phyloP scores from a whole-genome alignment of 2,329 filamentous ascomycete genomes.

The Microascus cirrosus region DNA sequence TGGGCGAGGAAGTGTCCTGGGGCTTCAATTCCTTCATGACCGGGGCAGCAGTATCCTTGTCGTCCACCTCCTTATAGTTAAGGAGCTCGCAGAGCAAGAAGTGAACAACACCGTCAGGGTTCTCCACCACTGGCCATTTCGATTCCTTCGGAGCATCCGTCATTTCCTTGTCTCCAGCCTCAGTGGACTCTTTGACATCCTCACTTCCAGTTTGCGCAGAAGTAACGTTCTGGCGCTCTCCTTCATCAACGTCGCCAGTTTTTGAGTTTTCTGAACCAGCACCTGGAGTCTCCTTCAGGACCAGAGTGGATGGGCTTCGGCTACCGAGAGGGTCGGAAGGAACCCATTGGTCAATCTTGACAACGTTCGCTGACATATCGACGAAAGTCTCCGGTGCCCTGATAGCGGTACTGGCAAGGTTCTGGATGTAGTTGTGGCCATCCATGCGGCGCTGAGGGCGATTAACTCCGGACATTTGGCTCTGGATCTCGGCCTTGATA shows the following conservation, averaged over 20 bases:
- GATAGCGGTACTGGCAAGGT: conserved; percentile 68
- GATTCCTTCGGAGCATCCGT: conserved; percentile 61
- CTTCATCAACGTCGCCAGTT: neutral
- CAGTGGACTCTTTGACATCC: conserved; percentile 50
- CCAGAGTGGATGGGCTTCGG: conserved; percentile 6
- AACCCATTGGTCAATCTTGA: conserved; percentile 34
- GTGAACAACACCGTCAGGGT: conserved; percentile 89
- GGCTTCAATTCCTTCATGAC: conserved; percentile 7
- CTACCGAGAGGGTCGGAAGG: conserved; percentile 1
- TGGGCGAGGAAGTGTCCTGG: neutral
- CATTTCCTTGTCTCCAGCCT: conserved; percentile 47
- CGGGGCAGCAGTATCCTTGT: conserved; percentile 31
- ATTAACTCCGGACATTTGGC: conserved; percentile 53
- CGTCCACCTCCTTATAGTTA: conserved; percentile 85
- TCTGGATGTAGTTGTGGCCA: conserved; percentile 60
- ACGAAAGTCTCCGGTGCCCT: conserved; percentile 80
- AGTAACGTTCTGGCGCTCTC: neutral
- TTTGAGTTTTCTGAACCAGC: neutral
- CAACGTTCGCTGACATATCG: conserved; percentile 72
- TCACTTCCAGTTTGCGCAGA: neutral
- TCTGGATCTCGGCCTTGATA: conserved; percentile 79
- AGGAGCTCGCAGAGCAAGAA: conserved; percentile 88
- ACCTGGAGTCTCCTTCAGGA: conserved; percentile 4
- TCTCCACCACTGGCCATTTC: conserved; percentile 78
- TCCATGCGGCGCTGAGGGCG: conserved; percentile 50